Base-by-base conservation (phyloP, 2,329 filamentous ascomycete genomes). In the Penicillium janthinellum region DNA sequence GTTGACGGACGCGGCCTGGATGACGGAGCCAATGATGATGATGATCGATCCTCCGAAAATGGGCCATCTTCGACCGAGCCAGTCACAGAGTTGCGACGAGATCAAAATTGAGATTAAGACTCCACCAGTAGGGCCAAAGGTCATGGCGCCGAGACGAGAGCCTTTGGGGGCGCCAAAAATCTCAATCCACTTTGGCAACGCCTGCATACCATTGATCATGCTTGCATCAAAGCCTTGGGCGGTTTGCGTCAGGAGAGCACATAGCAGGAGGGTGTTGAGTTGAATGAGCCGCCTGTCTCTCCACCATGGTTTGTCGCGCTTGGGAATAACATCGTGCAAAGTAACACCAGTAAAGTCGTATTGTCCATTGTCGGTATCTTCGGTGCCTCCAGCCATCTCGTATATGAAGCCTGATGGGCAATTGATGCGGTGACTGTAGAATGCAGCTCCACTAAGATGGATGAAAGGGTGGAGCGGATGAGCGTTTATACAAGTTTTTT, bases 161-260 rank as follows among this genome's bases (percentile, higher is more conserved):
- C 55, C 59, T 12, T 44, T 48, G 4, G 64, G 64, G 5, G 62
- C 34, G 12, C 64, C 61, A 34, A 68, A 69, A 31, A 58, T 79
- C 11, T 73, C 70, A n/a, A 78, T 70, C 77, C 78, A 80, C n/a
- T 74, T 71, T 0, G 73, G 67, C 0, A 81, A 69, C 0, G 77
- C 72, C 60, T 83, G 81, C 6, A 83, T 66, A 10, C 76, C 78
- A 61, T 83, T 82, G 71, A 83, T 78, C 75, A 83, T 81, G 48
- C 75, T 77, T 4, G 78, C 78, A 64, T 82, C 80, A 49, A 81
- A 83, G 1, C 81, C 80, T 37, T 70, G 68, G 44, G 72, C 66
- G 7, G 67, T 72, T 72, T 87, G 64, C 1, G 66, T 66, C 7
- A 68, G 58, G 1, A 68, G 57, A 4, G 63, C 64, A 49, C 64